Base-by-base conservation (phyloP, 2,329 filamentous ascomycete genomes). In the Aspergillus quadricinctus region DNA sequence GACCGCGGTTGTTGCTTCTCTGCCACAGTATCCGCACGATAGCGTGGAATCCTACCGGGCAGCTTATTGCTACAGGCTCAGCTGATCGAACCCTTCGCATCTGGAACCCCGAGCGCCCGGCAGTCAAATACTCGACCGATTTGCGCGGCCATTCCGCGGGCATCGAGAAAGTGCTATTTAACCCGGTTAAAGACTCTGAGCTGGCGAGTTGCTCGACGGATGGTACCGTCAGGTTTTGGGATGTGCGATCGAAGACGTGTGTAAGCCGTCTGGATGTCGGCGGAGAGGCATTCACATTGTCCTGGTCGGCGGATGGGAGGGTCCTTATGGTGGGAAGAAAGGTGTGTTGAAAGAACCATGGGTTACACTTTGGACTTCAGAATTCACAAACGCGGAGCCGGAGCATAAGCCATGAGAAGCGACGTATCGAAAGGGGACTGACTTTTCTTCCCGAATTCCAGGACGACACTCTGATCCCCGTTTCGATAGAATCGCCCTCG, bases 11-110 rank as follows among this genome's bases (percentile, higher is more conserved):
- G 55, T 55, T 57, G 9, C 27, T 28, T 46, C 46, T 53, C 41
- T 25, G 28, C 21, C 31, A 56, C 53, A 91, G 88, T 61, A 81
- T 95, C 55, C 86, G 89, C 43, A 88, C 88, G 1, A 87, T 97
- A 62, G 87, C 89, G 41, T 97, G 93, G 93, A 96, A 93, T 62
- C 90, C 92, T 0, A 80, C 90, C 0, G 92, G 93, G 35, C 88
- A 85, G 8, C 80, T 94, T 57, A 86, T 97, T 58, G 93, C 93
- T 0, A 95, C 92, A 0, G 92, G 91, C 2, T 89, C 90, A 2
- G 90, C 93, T 8, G 89, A 97, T 75, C 92, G 93, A 53, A 87
- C 87, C 0, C 80, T 99, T 48, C 88, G 92, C n/a, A 86, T 99
- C 62, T 99, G 94, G 93, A 96, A 99, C 61, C 78, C 78, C 0